These are phyloP conservation scores for Septoria linicola DNA, from an alignment of 2,329 filamentous ascomycete species.

Conservation along the genomic window DNA sequence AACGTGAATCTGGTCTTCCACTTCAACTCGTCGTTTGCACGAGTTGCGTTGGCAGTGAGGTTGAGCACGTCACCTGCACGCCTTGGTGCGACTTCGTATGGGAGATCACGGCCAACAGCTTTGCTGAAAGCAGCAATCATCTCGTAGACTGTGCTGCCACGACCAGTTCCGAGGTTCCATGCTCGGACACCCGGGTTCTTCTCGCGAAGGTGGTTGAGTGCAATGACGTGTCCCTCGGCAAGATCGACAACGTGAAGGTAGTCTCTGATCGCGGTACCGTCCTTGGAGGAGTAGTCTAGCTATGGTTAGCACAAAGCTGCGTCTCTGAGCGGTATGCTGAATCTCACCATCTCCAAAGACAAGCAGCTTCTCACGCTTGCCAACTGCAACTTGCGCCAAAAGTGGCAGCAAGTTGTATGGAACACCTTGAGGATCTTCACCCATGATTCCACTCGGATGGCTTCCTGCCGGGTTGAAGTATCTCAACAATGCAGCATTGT, in stretches of 20 bases:
- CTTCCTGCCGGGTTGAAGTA: constrained; percentile 98
- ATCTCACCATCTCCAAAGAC: constrained; percentile 86
- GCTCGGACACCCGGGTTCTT: constrained; percentile 85
- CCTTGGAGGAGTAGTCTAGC: constrained; percentile 82
- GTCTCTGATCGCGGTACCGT: constrained; percentile 92
- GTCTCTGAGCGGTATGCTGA: neutral
- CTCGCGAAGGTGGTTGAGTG: constrained; percentile 83
- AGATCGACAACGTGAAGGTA: constrained; percentile 97
- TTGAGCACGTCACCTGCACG: constrained; percentile 89
- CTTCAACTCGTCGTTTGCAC: constrained; percentile 82
- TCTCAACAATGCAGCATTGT: constrained; percentile 88
- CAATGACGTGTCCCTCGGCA: constrained; percentile 79
- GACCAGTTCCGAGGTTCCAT: constrained; percentile 95
- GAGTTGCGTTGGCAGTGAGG: constrained; percentile 84
- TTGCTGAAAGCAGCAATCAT: constrained; percentile 93
- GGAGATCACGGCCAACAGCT: constrained; percentile 79
- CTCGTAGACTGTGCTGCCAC: constrained; percentile 92
- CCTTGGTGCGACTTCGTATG: constrained; percentile 81
- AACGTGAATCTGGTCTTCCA: constrained; percentile 92
- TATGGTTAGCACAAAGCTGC: constrained; percentile 9
- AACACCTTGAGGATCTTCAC: constrained; percentile 92
- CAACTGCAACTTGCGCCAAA: constrained; percentile 91
- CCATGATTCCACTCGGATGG: constrained; percentile 95
- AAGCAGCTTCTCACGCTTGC: constrained; percentile 87
- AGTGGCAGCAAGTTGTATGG: constrained; percentile 95